Conservation (phyloP, 1,139 yeast genomes). For the Sugiyamaella neomexicana region DNA sequence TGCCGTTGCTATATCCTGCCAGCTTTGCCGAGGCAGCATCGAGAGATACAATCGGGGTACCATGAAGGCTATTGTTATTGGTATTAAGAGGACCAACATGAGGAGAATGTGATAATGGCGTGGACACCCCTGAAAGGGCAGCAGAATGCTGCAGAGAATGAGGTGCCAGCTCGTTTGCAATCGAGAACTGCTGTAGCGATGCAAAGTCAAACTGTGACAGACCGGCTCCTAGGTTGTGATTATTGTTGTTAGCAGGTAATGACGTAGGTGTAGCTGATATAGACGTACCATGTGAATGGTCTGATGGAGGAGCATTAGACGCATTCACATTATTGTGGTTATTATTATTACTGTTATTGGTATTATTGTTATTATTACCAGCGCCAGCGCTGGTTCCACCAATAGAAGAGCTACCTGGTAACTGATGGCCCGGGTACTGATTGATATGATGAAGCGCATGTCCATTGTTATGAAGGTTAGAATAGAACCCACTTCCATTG, state of each 20-base stretch:
- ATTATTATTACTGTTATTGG: background rate
- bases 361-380: background rate
- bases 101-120: conserved; percentile 16
- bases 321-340: background rate
- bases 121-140: conserved; percentile 15
- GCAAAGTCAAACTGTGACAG: conserved; percentile 23
- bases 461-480: conserved; percentile 3
- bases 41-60: conserved; percentile 10
- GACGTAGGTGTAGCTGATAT: background rate
- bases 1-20: background rate
- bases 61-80: background rate
- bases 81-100: conserved; percentile 6
- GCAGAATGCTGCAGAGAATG: conserved; percentile 20
- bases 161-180: conserved; percentile 29
- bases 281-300: background rate
- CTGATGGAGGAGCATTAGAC: background rate
- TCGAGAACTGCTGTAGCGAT: conserved; percentile 28
- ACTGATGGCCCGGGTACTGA: conserved; percentile 13
- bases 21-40: conserved; percentile 1
- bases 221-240: conserved; percentile 1
- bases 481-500: background rate
- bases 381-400: conserved; percentile 2
- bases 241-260: conserved; percentile 7
- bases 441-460: conserved; percentile 15
- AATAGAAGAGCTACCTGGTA: conserved; percentile 13